Evolutionary conservation across 495 filamentous ascomycete species (phyloP).

Genomic region (Bathelium albidoporum): DNA sequence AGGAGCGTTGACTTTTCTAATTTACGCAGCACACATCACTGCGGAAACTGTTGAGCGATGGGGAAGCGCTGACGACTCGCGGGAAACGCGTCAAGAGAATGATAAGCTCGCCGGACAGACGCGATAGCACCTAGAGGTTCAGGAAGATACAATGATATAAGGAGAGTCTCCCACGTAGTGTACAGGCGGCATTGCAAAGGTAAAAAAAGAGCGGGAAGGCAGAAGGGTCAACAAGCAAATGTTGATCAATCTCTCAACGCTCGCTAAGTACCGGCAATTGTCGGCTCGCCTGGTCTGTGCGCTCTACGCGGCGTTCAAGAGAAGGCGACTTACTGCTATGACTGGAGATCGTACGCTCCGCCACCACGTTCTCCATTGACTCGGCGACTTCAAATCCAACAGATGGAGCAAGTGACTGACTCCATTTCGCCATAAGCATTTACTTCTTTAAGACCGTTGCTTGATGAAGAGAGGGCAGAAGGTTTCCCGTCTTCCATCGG

Average conservation of each 20-base stretch:
- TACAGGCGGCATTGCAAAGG: neutral
- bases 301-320: neutral
- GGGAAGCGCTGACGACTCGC: neutral
- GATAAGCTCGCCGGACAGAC: neutral
- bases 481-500: neutral
- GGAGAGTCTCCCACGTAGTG: neutral
- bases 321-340: neutral
- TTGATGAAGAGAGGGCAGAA: neutral
- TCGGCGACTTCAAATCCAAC: neutral
- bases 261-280: neutral
- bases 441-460: neutral
- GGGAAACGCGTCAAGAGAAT: neutral
- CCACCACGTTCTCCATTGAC: neutral
- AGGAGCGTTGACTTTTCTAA: neutral
- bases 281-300: neutral
- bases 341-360: neutral
- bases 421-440: neutral
- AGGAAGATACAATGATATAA: neutral
- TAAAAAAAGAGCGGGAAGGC: neutral
- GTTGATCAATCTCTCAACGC: neutral
- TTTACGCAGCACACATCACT: neutral
- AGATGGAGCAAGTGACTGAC: neutral
- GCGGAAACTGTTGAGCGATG: neutral
- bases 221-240: neutral
- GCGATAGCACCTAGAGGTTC: neutral